Evolutionary conservation across 257 asterid genomes (phyloP).

Genomic region (Jacaranda mimosifolia): DNA sequence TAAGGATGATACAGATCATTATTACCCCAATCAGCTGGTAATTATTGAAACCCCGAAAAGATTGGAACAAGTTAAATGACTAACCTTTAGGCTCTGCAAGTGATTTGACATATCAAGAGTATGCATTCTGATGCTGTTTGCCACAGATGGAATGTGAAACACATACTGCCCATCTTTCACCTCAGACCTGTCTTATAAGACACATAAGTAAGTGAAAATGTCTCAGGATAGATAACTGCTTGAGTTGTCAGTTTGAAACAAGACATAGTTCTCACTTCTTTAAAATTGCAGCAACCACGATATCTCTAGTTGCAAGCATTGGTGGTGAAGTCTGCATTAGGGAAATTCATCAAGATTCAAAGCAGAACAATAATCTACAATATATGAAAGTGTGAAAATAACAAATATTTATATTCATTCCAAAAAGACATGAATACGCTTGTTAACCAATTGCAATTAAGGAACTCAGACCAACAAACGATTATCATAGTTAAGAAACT

Average conservation of each 20-base stretch:
- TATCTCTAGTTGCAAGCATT: slow-evolving; percentile 71
- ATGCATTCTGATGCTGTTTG: slow-evolving; percentile 67
- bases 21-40: slow-evolving; percentile 1
- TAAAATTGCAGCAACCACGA: slow-evolving; percentile 71
- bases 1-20: slow-evolving; percentile 6
- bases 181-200: slow-evolving; percentile 70
- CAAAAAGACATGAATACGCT: too few species aligned
- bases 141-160: slow-evolving; percentile 79
- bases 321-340: slow-evolving; percentile 82
- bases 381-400: too few species aligned
- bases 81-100: slow-evolving; percentile 80
- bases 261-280: slow-evolving; percentile 68
- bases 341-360: slow-evolving; percentile 38
- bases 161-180: slow-evolving; percentile 92
- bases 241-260: slow-evolving; percentile 35
- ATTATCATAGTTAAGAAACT: too few species aligned
- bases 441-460: too few species aligned
- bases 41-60: not conserved
- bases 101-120: slow-evolving; percentile 69
- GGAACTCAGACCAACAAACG: too few species aligned
- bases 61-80: slow-evolving; percentile 21
- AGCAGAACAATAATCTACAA: slow-evolving; percentile 22
- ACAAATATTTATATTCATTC: too few species aligned
- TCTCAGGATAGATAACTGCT: slow-evolving; percentile 25
- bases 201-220: slow-evolving; percentile 30